Conservation (phyloP, 2,329 filamentous ascomycete genomes). For the Cladosporium sp. region DNA sequence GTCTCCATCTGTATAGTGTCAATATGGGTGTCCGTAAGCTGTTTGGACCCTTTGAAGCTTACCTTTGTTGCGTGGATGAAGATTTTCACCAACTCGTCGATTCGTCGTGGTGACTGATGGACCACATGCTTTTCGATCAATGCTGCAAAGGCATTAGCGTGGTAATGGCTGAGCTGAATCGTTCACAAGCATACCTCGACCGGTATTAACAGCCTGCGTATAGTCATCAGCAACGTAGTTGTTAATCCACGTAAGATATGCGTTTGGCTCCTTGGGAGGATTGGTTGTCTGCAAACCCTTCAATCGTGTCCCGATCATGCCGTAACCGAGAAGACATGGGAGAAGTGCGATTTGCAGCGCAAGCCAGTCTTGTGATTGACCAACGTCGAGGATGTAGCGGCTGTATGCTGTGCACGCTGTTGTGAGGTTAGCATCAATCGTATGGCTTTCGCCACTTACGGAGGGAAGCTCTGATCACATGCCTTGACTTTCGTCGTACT, state of each 20-base stretch:
- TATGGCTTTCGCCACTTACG: background rate
- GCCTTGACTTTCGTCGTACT: constrained; percentile 71
- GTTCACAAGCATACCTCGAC: constrained; percentile 46
- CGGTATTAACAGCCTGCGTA: constrained; percentile 63
- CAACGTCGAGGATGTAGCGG: constrained; percentile 78
- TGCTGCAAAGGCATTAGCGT: constrained; percentile 34
- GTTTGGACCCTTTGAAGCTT: constrained; percentile 27
- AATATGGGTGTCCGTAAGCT: constrained; percentile 29
- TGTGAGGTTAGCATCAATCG: constrained; percentile 19
- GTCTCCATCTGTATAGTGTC: constrained; percentile 55
- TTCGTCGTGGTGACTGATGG: constrained; percentile 66
- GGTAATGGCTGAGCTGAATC: background rate
- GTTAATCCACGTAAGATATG: constrained; percentile 87
- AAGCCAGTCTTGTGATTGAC: constrained; percentile 81
- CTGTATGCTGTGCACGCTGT: constrained; percentile 77
- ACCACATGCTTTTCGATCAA: constrained; percentile 71
- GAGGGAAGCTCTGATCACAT: constrained; percentile 17
- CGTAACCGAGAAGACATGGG: constrained; percentile 87
- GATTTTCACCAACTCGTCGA: constrained; percentile 79
- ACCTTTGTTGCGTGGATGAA: constrained; percentile 86
- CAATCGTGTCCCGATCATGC: constrained; percentile 69
- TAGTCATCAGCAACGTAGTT: constrained; percentile 85
- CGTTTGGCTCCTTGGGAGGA: constrained; percentile 28
- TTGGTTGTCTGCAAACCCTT: constrained; percentile 54
- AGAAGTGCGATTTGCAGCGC: constrained; percentile 79